Evolutionary conservation across 768 basidiomycete species (phyloP).

Genomic region (Boletellus ananiceps): DNA sequence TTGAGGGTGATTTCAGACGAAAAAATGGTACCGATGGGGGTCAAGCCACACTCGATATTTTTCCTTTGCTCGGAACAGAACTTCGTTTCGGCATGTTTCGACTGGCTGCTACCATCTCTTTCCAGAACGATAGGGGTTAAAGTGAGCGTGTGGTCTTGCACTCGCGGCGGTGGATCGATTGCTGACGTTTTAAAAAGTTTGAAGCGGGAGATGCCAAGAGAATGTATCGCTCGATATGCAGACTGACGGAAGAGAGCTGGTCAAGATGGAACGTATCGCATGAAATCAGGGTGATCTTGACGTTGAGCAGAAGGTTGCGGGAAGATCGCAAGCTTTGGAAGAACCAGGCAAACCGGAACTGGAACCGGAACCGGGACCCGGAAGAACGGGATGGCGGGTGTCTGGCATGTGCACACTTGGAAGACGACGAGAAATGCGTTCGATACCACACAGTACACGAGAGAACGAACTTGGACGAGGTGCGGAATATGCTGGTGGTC

Average conservation of each 20-base stretch:
- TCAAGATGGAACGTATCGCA: background rate
- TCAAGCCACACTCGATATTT: conserved; percentile 4
- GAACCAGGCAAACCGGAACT: background rate
- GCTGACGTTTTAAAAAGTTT: background rate
- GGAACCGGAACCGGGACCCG: background rate
- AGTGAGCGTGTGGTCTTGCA: background rate
- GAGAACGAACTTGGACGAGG: background rate
- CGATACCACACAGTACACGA: background rate
- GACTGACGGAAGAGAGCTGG: background rate
- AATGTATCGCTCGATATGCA: background rate
- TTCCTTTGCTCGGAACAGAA: conserved; percentile 6
- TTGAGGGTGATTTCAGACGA: background rate
- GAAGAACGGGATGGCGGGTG: background rate
- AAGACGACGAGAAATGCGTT: background rate
- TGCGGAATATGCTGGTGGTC: background rate
- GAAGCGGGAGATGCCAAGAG: background rate
- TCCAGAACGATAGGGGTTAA: accelerated
- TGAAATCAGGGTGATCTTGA: background rate
- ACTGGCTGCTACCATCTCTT: background rate
- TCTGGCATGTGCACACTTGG: background rate
- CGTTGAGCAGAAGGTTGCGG: background rate
- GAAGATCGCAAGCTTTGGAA: background rate
- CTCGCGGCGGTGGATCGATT: no score
- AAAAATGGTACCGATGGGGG: background rate
- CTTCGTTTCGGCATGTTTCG: background rate